These are phyloP conservation scores for Xanthoconium stramineum DNA, from an alignment of 768 basidiomycete genomes.

Conservation along the genomic window DNA sequence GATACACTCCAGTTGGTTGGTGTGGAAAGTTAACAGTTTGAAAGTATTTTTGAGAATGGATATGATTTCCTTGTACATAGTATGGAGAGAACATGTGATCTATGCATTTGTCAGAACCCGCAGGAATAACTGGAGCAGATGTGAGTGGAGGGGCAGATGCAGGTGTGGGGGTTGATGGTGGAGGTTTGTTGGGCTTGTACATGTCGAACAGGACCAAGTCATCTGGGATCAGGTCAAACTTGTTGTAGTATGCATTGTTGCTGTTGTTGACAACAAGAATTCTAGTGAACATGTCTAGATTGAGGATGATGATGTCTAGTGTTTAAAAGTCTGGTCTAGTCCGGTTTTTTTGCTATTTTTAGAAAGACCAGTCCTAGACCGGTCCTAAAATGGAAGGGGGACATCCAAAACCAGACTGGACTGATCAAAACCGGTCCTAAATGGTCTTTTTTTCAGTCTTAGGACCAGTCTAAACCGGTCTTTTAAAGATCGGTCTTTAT, in stretches of 20 bases:
- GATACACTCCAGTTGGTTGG: constrained; percentile 86
- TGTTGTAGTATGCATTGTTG: constrained; percentile 49
- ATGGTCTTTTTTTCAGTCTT: too few species aligned
- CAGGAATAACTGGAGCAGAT: not conserved
- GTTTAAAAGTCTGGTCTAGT: too few species aligned
- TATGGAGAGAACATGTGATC: constrained; percentile 33
- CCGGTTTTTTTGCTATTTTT: too few species aligned
- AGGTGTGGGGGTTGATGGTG: constrained; percentile 6
- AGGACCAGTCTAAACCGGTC: too few species aligned
- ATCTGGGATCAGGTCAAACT: constrained; percentile 34
- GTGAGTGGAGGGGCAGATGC: constrained; percentile 6
- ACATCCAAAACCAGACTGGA: too few species aligned
- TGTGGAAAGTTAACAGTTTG: constrained; percentile 63
- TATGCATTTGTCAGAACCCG: constrained; percentile 10
- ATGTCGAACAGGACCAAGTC: constrained; percentile 15
- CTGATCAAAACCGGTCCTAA: too few species aligned
- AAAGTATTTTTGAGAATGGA: constrained; percentile 45
- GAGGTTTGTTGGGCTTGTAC: constrained; percentile 6
- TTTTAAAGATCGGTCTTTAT: too few species aligned
- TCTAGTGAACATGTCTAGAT: constrained; percentile 19
- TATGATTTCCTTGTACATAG: constrained; percentile 29
- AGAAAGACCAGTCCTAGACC: too few species aligned
- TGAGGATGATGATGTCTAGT: too few species aligned
- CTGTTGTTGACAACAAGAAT: constrained; percentile 30
- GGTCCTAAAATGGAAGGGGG: too few species aligned